Percentiles rank a stretch among this genome's conserved stretches.
These are phyloP conservation scores for Aspergillus neotritici DNA, from an alignment of 2,329 filamentous ascomycete genomes.

Conservation along the genomic window DNA sequence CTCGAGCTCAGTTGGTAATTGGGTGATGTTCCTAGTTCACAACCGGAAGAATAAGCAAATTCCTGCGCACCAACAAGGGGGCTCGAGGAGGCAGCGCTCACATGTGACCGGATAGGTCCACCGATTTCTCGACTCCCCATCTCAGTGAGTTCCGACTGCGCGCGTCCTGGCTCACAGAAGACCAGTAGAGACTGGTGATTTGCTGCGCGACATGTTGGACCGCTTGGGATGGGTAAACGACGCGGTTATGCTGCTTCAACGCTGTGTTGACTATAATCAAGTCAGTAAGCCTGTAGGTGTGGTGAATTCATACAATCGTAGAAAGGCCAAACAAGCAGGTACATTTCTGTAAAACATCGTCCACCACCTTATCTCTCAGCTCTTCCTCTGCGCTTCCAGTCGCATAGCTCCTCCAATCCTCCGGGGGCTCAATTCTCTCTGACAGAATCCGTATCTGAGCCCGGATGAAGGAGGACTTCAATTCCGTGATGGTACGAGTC, in stretches of 20 bases:
- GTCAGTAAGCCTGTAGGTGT: background rate
- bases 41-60: constrained; percentile 7
- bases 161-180: constrained; percentile 38
- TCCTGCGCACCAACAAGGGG: background rate
- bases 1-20: constrained; percentile 34
- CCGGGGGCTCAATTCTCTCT: constrained; percentile 43
- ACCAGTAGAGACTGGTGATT: constrained; percentile 52
- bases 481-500: constrained; percentile 43
- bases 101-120: constrained; percentile 37
- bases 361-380: constrained; percentile 45
- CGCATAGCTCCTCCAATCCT: constrained; percentile 43
- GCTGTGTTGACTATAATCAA: constrained; percentile 45
- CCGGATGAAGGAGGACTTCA: constrained; percentile 49
- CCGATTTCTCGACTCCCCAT: constrained; percentile 32
- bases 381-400: constrained; percentile 40
- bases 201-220: constrained; percentile 53
- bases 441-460: constrained; percentile 49
- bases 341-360: constrained; percentile 50
- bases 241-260: constrained; percentile 48
- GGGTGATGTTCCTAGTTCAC: constrained; percentile 32
- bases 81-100: constrained; percentile 15
- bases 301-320: background rate
- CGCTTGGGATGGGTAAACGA: constrained; percentile 50
- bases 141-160: constrained; percentile 18
- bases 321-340: constrained; percentile 4